These are phyloP conservation scores for Monilinia aucupariae DNA, from an alignment of 2,329 filamentous ascomycete genomes.

Conservation along the genomic window DNA sequence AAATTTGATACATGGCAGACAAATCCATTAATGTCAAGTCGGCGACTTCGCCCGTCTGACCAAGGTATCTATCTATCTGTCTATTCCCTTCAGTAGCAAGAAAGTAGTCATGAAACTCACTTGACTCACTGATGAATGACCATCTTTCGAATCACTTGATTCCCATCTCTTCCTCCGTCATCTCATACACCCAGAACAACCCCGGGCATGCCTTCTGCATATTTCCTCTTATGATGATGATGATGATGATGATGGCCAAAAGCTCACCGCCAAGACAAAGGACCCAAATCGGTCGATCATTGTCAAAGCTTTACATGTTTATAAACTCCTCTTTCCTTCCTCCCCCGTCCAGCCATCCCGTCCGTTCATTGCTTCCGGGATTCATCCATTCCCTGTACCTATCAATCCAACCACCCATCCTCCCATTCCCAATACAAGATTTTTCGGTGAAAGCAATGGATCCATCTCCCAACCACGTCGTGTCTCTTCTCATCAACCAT, in stretches of 20 bases:
- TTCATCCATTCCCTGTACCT: slow-evolving; percentile 18
- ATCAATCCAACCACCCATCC: slow-evolving; percentile 8
- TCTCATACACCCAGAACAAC: background rate
- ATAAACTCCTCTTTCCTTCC: slow-evolving; percentile 9
- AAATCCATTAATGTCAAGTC: slow-evolving; percentile 13
- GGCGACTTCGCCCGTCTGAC: slow-evolving; percentile 14
- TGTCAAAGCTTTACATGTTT: slow-evolving; percentile 16
- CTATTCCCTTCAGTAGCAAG: slow-evolving; percentile 4
- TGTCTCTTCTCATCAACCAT: slow-evolving; percentile 1
- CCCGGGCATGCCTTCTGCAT: slow-evolving; percentile 12
- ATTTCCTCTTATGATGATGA: slow-evolving; percentile 8
- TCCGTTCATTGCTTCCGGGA: background rate
- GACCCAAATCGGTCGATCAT: slow-evolving; percentile 25
- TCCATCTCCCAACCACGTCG: background rate
- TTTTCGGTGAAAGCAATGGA: slow-evolving; percentile 18
- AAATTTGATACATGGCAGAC: background rate
- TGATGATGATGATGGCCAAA: slow-evolving; percentile 14
- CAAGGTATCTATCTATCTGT: slow-evolving; percentile 13
- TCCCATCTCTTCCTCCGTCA: slow-evolving; percentile 4
- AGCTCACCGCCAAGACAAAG: slow-evolving; percentile 20
- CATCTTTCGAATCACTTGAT: slow-evolving; percentile 17
- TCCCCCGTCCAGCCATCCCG: background rate
- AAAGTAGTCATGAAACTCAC: background rate
- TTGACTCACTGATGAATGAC: background rate
- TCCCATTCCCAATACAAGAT: slow-evolving; percentile 20